Evolutionary conservation across 345 rosid genomes (phyloP), one percentile per base, ranked within the genome.

Genomic region (Pugionium dolabratum): DNA sequence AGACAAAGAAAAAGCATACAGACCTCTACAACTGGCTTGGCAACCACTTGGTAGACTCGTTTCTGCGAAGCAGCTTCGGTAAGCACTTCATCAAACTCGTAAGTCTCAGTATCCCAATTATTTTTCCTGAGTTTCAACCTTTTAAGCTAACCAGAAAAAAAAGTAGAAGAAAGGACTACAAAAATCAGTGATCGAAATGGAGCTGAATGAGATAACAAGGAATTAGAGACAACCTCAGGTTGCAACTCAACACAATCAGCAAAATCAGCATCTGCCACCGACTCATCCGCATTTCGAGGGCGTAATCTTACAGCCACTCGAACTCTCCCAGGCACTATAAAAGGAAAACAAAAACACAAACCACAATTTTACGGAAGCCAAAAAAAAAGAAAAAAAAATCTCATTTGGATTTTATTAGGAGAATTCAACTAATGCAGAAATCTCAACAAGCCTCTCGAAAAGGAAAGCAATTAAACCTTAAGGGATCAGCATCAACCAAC

Each of bases 11-110:
- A 2, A 40, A 40, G 2, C 1, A 18, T 8, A 37, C 71, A 62
- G 50, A 94, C 97, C 99, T 95, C 99, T 10, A 94, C 96, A 70
- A 94, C 99, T 8, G 99, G 99, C 82, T 94, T 94, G 58, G 99
- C 97, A 43, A 94, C 99, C 8, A 85, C 99, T 82, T 94, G 82
- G 57, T 91, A 94, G 61, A 88, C 96, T 48, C 97, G 93, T 73
- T 90, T 95, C 79, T 95, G 99, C 0, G 99, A 95, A 34, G 99
- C 97, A 58, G 78, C 83, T 75, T 91, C 99, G 7, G 99, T 95
- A 50, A 95, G 90, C 54, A 95, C 86, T 67, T 95, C 99, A 72
- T 95, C 97, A 63, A 95, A 95, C 79, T 95, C 95, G 48, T 85
- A 95, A 27, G 97, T 95, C 61, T 95, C 99, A 0, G 90, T 76